phyloP scores from a whole-genome alignment of 495 filamentous ascomycete genomes.

The Neurospora terricola region DNA sequence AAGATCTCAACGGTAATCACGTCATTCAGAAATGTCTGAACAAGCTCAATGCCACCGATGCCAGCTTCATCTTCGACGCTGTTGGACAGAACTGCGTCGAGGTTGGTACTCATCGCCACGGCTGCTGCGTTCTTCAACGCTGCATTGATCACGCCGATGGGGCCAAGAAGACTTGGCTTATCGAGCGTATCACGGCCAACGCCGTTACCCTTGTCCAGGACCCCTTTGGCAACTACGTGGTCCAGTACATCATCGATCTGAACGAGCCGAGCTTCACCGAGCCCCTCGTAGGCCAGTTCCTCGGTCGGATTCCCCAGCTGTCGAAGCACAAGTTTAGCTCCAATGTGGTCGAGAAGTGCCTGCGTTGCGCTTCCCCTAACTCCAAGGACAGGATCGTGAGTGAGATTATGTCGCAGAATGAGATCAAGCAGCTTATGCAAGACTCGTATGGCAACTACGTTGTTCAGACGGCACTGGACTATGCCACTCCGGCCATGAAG shows the following conservation, averaged over 20 bases:
- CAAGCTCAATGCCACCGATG: conserved; percentile 68
- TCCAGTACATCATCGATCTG: conserved; percentile 95
- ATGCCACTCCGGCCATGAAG: conserved; percentile 61
- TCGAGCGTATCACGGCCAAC: conserved; percentile 73
- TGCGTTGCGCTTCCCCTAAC: conserved; percentile 61
- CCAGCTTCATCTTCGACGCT: conserved; percentile 92
- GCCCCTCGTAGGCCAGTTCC: conserved; percentile 70
- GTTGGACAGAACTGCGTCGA: conserved; percentile 77
- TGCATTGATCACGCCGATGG: conserved; percentile 97
- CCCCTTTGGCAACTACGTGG: conserved; percentile 95
- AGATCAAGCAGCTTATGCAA: conserved; percentile 77
- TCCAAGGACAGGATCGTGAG: conserved; percentile 73
- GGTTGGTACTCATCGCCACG: conserved; percentile 94
- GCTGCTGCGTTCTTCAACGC: conserved; percentile 94
- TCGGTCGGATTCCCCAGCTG: conserved; percentile 58
- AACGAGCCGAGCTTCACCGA: conserved; percentile 73
- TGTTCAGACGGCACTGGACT: conserved; percentile 90
- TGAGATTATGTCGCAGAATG: conserved; percentile 63
- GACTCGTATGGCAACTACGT: conserved; percentile 97
- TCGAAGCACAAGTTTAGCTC: conserved; percentile 99
- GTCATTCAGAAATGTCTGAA: conserved; percentile 99
- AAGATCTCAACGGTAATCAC: conserved; percentile 96
- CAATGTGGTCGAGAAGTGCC: conserved; percentile 96
- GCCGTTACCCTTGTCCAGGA: conserved; percentile 82
- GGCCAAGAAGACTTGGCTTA: conserved; percentile 74